These are phyloP conservation scores for Celoporthe dispersa DNA, from an alignment of 2,329 filamentous ascomycete species.

Conservation along the genomic window DNA sequence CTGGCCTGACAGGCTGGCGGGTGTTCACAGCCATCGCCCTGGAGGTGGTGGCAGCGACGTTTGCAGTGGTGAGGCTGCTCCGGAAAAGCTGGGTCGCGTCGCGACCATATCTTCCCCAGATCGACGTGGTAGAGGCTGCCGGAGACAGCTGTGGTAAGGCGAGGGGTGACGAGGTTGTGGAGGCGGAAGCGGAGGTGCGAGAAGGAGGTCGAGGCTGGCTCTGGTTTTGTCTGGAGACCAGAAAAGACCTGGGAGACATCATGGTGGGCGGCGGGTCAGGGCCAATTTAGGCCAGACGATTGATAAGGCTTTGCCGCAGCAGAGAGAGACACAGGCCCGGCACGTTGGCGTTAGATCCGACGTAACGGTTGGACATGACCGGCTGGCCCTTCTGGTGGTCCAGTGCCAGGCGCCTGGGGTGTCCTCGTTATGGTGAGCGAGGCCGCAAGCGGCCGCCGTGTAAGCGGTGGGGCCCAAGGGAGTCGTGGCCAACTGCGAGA, in stretches of 20 bases:
- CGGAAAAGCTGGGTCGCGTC: slow-evolving; percentile 22
- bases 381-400: slow-evolving; percentile 19
- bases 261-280: slow-evolving; percentile 35
- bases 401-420: slow-evolving; percentile 1
- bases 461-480: neutral
- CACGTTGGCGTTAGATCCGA: slow-evolving; percentile 12
- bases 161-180: slow-evolving; percentile 28
- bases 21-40: slow-evolving; percentile 36
- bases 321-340: slow-evolving; percentile 19
- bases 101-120: slow-evolving; percentile 40
- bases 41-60: slow-evolving; percentile 30
- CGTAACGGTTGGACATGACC: slow-evolving; percentile 28
- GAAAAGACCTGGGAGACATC: slow-evolving; percentile 47
- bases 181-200: slow-evolving; percentile 20
- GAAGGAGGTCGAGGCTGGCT: slow-evolving; percentile 9
- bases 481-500: slow-evolving; percentile 24
- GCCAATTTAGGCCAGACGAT: slow-evolving; percentile 23
- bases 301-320: slow-evolving; percentile 28
- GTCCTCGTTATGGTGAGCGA: slow-evolving; percentile 1
- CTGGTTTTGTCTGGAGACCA: slow-evolving; percentile 41
- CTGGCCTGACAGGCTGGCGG: slow-evolving; percentile 34
- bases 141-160: slow-evolving; percentile 21
- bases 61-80: slow-evolving; percentile 30
- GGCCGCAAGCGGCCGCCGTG: slow-evolving; percentile 8
- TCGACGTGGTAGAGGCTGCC: slow-evolving; percentile 26